These are phyloP conservation scores for Hymenoscyphus infarciens DNA, from an alignment of 2,329 filamentous ascomycete species.

Conservation along the genomic window DNA sequence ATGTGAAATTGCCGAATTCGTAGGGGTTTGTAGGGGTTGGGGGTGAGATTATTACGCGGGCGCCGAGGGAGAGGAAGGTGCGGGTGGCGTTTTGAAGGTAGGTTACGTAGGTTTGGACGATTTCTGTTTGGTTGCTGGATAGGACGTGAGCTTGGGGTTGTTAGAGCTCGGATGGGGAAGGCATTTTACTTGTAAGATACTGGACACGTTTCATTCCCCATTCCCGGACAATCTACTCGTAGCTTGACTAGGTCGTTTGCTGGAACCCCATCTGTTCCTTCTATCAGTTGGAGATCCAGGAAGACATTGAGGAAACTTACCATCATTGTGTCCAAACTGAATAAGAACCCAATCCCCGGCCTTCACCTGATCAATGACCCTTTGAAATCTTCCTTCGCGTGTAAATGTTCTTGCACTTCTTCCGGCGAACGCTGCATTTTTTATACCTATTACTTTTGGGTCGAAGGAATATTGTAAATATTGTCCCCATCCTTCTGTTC, in stretches of 20 bases:
- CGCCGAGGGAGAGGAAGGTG: conserved; percentile 47
- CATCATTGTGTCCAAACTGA: conserved; percentile 71
- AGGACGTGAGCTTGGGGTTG: background rate
- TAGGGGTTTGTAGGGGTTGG: conserved; percentile 62
- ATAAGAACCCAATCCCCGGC: conserved; percentile 64
- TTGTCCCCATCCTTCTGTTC: conserved; percentile 29
- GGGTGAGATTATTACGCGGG: conserved; percentile 53
- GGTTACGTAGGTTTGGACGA: conserved; percentile 25
- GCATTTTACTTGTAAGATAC: conserved; percentile 20
- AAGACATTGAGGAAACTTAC: background rate
- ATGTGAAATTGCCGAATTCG: conserved; percentile 50
- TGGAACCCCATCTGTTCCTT: conserved; percentile 17
- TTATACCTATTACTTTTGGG: conserved; percentile 10
- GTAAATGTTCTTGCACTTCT: conserved; percentile 63
- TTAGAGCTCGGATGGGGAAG: background rate
- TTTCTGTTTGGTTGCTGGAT: conserved; percentile 24
- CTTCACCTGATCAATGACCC: conserved; percentile 49
- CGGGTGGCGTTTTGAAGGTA: conserved; percentile 23
- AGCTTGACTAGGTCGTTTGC: background rate
- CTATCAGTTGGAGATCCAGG: background rate
- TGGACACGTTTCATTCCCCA: conserved; percentile 25
- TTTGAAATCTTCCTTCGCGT: conserved; percentile 60
- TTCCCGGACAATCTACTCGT: background rate
- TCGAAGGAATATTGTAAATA: conserved; percentile 26
- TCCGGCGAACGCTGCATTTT: conserved; percentile 62